Conservation (phyloP, 352 stramenopile genomes). For the Achlya hypogyna region DNA sequence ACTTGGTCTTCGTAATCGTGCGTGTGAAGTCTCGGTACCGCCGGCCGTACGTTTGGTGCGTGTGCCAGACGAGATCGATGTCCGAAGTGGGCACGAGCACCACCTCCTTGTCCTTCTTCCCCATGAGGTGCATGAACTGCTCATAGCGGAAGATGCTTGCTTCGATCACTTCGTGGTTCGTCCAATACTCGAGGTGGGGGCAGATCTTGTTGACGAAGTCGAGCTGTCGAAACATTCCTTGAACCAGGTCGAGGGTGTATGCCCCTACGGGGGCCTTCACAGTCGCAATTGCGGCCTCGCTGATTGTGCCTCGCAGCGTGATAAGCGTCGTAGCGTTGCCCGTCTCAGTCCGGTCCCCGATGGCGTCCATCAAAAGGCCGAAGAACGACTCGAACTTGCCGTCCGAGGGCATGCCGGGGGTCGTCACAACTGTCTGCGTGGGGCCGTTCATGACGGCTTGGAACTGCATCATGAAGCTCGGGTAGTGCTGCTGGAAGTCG, state of each 20-base stretch:
- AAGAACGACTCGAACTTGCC: not conserved
- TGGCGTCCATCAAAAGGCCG: not conserved
- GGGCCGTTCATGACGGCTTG: not conserved
- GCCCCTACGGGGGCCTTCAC: not conserved
- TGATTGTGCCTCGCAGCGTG: not conserved
- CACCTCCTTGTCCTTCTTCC: not conserved
- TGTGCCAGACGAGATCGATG: conserved; percentile 8
- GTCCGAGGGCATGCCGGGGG: not conserved
- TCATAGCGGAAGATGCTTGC: conserved; percentile 12
- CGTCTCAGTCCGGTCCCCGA: not conserved
- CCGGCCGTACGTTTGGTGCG: not conserved
- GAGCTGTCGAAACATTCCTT: conserved; percentile 15
- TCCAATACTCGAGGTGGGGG: conserved; percentile 9
- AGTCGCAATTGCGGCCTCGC: not conserved
- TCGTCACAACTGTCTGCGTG: not conserved
- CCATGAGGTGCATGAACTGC: conserved; percentile 19
- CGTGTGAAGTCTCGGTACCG: not conserved
- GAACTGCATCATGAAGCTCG: not conserved
- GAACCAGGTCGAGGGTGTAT: conserved; percentile 6
- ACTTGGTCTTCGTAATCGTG: not conserved
- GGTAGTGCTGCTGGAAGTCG: not conserved
- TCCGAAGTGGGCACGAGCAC: conserved; percentile 14
- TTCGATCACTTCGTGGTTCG: not conserved
- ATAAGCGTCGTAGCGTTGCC: not conserved
- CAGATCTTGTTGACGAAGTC: conserved; percentile 17